A percentile compares a stretch with the other conserved stretches of the same genome.
These are phyloP conservation scores for Scutellaria minor DNA, from an alignment of 257 asterid species.

Conservation along the genomic window DNA sequence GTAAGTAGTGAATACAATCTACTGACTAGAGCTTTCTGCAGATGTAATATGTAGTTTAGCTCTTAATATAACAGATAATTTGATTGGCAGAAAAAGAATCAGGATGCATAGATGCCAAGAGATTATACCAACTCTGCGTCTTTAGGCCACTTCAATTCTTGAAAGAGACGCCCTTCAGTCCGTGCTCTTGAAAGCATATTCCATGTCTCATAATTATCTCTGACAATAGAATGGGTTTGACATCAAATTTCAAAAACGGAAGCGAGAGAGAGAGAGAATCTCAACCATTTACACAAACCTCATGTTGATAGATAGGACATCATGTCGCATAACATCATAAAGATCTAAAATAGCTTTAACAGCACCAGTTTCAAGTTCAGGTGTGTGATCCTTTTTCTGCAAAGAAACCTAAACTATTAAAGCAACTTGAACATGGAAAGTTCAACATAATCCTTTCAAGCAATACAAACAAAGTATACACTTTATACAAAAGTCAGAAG, in stretches of 20 bases:
- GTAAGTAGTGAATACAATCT: slow-evolving; percentile 85
- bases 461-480: slow-evolving; percentile 14
- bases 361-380: slow-evolving; percentile 87
- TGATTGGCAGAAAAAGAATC: slow-evolving; percentile 15
- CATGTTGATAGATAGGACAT: slow-evolving; percentile 72
- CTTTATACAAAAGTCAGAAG: not conserved
- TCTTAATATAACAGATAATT: slow-evolving; percentile 22
- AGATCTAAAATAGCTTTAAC: slow-evolving; percentile 90
- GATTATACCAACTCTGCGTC: slow-evolving; percentile 77
- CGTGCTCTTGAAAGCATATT: slow-evolving; percentile 75
- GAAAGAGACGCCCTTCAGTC: slow-evolving; percentile 90
- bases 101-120: slow-evolving; percentile 24
- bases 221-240: slow-evolving; percentile 40
- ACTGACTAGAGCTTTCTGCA: slow-evolving; percentile 77
- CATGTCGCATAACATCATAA: slow-evolving; percentile 91
- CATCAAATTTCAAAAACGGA: slow-evolving; percentile 12
- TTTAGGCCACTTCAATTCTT: slow-evolving; percentile 89
- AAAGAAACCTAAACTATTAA: slow-evolving; percentile 30
- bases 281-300: slow-evolving; percentile 57
- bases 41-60: slow-evolving; percentile 38
- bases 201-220: slow-evolving; percentile 82
- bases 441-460: slow-evolving; percentile 23
- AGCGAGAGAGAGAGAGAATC: not conserved
- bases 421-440: slow-evolving; percentile 22
- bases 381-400: slow-evolving; percentile 79